Base-by-base conservation (phyloP, 1,284 basidiomycete species). In the Leccinum griseonigrum region DNA sequence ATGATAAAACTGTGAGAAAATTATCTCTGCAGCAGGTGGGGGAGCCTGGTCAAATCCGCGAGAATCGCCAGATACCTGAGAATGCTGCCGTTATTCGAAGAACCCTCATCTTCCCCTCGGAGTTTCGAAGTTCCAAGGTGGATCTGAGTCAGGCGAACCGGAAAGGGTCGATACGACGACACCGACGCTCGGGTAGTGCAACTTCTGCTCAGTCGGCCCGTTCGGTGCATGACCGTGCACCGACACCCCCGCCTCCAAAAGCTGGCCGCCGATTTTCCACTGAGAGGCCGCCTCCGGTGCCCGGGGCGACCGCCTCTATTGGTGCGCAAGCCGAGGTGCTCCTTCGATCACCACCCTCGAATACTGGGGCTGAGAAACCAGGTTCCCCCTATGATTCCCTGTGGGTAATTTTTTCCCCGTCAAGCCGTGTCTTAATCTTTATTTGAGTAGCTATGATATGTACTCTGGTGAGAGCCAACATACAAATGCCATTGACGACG, bases 231-330 rank as follows among this genome's bases (percentile, higher is more conserved):
- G 90, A 92, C 66, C 87, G 91, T 58, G 87, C 79, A n/a, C 91
- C 91, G 18, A 93, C 91, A 2, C 91, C 90, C 28, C 90, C 90
- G 18, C 91, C 90, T 36, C 84, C 88, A n/a, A 83, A 84, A 64
- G 76, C 81, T 5, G 72, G 75, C 31, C 82, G 82, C 65, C 83
- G 88, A 40, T 89, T 91, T 74, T 91, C 90, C 18, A 74, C 69
- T 29, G 83, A 85, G 66, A 77, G 76, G 51, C 82, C 86, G 3
- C 91, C 90, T 31, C 91, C 91, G 13, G 80, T 93, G 38, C 91
- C 91, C 4, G 82, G 82, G 51, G 72, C 90, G 59, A 85, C 88
- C 52, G 72, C 77, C 57, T 79, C 83, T 11, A 77, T 85, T 57
- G 74, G 82, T 26, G 67, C 75, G 3, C 80, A 83, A 60, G 77